A percentile compares a stretch with the other conserved stretches of the same genome.
These are phyloP conservation scores for Mycoemilia scoparia DNA, from an alignment of 192 early-diverging fungal species.

Conservation along the genomic window DNA sequence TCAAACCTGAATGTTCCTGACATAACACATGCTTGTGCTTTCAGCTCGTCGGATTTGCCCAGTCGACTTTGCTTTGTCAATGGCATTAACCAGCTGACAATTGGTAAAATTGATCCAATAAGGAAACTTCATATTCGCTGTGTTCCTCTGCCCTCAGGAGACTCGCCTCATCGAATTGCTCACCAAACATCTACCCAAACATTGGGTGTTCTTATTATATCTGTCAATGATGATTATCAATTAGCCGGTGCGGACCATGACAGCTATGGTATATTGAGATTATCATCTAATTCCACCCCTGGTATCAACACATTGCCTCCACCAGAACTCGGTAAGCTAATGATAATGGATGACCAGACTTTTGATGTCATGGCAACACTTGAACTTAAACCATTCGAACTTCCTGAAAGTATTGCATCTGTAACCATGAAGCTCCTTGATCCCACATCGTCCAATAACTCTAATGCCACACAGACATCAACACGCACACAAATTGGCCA, in stretches of 20 bases:
- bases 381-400: conserved; percentile 10
- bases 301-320: conserved; percentile 4
- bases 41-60: conserved; percentile 32
- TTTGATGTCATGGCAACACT: conserved; percentile 33
- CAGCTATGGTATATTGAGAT: too few species aligned
- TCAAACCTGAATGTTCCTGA: conserved; percentile 64
- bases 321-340: conserved; percentile 27
- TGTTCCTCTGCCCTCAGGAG: too few species aligned
- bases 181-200: too few species aligned
- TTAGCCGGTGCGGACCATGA: too few species aligned
- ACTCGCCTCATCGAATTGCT: too few species aligned
- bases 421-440: conserved; percentile 1
- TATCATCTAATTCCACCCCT: background rate
- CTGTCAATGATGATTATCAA: too few species aligned
- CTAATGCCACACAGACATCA: background rate
- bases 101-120: too few species aligned
- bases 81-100: too few species aligned
- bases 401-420: conserved; percentile 13
- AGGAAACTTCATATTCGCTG: too few species aligned
- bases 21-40: conserved; percentile 41
- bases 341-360: conserved; percentile 48
- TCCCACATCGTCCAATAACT: background rate
- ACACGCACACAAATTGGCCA: too few species aligned
- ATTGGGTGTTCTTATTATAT: too few species aligned
- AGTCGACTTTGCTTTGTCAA: conserved; percentile 42